Conservation (phyloP, 768 basidiomycete genomes). For the Auriscalpium vulgare region DNA sequence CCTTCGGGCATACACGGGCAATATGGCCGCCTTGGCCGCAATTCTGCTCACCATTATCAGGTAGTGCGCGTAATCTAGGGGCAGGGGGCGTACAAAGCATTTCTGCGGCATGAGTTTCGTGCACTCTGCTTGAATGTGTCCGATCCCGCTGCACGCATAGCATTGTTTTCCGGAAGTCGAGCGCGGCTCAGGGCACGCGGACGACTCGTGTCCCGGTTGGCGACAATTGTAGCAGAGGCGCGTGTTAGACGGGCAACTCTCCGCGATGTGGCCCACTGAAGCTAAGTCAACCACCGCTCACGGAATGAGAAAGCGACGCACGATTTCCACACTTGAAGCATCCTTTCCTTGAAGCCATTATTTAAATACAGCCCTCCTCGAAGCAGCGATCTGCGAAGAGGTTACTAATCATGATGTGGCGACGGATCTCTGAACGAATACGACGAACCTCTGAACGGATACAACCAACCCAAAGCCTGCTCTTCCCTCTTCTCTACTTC, state of each 20-base stretch:
- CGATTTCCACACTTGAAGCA: conserved; percentile 94
- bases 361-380: conserved; percentile 13
- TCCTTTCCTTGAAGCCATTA: conserved; percentile 79
- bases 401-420: background rate
- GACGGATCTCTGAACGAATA: background rate
- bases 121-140: conserved; percentile 84
- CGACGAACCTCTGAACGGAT: conserved; percentile 6
- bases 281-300: conserved; percentile 1
- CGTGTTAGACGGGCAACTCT: conserved; percentile 83
- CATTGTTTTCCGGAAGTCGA: conserved; percentile 84
- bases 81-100: conserved; percentile 60
- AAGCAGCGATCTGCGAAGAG: background rate
- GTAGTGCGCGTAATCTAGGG: background rate
- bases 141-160: conserved; percentile 88
- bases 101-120: conserved; percentile 73
- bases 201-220: conserved; percentile 90
- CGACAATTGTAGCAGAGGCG: conserved; percentile 93
- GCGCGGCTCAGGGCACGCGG: conserved; percentile 78
- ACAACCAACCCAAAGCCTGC: conserved; percentile 11
- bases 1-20: conserved; percentile 64
- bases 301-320: conserved; percentile 31
- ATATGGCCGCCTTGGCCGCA: conserved; percentile 82
- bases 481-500: conserved; percentile 6
- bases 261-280: conserved; percentile 87
- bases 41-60: conserved; percentile 36